A percentile compares a stretch with the other conserved stretches of the same genome.
Conservation (phyloP, 257 asterid species). For the Salvia miltiorrhiza region DNA sequence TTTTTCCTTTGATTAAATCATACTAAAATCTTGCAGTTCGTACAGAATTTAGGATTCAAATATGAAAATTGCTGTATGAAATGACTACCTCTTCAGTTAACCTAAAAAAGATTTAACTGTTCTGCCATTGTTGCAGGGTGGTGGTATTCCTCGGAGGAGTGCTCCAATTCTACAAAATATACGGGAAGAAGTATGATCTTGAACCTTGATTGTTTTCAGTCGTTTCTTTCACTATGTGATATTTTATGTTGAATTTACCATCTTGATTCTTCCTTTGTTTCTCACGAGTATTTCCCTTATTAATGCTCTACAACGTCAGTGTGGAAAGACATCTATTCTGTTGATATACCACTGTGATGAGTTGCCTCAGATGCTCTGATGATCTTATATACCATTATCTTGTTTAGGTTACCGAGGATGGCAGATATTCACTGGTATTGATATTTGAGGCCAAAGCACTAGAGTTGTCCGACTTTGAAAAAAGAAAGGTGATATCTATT, state of each 20-base stretch:
- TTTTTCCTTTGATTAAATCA: no score
- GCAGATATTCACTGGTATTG: constrained; percentile 66
- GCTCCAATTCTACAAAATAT: constrained; percentile 79
- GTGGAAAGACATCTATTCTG: not conserved
- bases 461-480: constrained; percentile 70
- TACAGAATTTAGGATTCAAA: not conserved
- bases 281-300: not conserved
- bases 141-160: constrained; percentile 90
- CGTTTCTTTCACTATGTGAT: not conserved
- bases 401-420: constrained; percentile 75
- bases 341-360: constrained; percentile 6
- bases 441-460: constrained; percentile 84
- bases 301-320: not conserved
- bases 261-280: not conserved
- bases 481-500: constrained; percentile 60
- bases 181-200: constrained; percentile 76
- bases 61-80: not conserved
- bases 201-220: constrained; percentile 18
- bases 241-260: not conserved
- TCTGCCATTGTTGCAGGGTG: constrained; percentile 57
- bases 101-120: not conserved
- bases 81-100: not conserved
- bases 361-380: not conserved
- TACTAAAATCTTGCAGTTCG: no score
- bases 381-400: constrained; percentile 8